Evolutionary conservation across 1,284 basidiomycete genomes (phyloP).

Genomic region (Cronartium quercuum): DNA sequence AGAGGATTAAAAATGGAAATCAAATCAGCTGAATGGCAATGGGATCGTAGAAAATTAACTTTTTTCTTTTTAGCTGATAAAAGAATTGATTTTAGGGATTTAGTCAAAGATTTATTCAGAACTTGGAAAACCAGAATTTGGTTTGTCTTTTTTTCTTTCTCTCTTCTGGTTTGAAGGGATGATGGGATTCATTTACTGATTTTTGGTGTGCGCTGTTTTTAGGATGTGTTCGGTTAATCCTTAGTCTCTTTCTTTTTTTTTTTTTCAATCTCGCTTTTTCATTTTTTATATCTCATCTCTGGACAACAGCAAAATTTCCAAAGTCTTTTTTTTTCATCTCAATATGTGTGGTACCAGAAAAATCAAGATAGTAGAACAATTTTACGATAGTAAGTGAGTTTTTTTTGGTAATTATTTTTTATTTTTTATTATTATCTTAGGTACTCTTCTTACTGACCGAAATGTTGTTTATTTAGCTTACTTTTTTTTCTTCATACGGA

Average conservation of each 20-base stretch:
- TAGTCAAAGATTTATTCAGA: constrained; percentile 86
- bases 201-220: not conserved
- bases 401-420: not conserved
- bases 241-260: not conserved
- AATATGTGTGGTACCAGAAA: not conserved
- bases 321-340: not conserved
- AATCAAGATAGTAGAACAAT: not conserved
- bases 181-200: constrained; percentile 14
- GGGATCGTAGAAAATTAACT: constrained; percentile 93
- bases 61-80: constrained; percentile 96
- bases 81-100: constrained; percentile 92
- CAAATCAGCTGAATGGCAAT: constrained; percentile 95
- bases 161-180: constrained; percentile 1
- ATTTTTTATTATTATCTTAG: no score
- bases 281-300: not conserved
- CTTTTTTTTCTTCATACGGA: no score
- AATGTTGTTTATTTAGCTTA: no score
- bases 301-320: not conserved
- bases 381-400: not conserved
- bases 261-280: not conserved
- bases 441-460: no score
- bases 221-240: constrained; percentile 39
- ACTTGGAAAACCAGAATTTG: constrained; percentile 46
- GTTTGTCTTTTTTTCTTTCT: constrained; percentile 43
- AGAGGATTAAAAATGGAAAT: constrained; percentile 87